Evolutionary conservation across 2,329 filamentous ascomycete genomes (phyloP).

Genomic region (Botrytis byssoidea): DNA sequence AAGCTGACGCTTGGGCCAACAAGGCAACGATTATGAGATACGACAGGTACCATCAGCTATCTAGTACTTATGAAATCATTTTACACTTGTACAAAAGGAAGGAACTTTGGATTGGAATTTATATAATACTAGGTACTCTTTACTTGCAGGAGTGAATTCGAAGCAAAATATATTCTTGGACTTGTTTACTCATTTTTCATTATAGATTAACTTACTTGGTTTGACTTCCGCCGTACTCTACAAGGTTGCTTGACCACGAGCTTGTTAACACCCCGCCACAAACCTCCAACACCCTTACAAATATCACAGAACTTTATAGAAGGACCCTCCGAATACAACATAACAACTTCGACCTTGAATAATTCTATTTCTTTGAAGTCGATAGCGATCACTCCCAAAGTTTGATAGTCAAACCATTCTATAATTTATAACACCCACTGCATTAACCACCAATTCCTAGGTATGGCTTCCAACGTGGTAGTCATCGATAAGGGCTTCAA

Average conservation of each 20-base stretch:
- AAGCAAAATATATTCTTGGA: neutral
- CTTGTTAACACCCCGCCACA: slow-evolving; percentile 34
- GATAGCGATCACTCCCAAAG: neutral
- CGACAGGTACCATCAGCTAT: neutral
- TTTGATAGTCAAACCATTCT: neutral
- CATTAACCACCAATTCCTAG: slow-evolving; percentile 18
- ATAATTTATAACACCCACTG: neutral
- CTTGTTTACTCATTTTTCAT: neutral
- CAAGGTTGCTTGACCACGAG: neutral
- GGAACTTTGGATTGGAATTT: neutral
- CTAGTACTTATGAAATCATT: neutral
- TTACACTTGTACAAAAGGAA: neutral
- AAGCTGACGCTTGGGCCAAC: slow-evolving; percentile 37
- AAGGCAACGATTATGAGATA: slow-evolving; percentile 31
- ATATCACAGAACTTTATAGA: slow-evolving; percentile 33
- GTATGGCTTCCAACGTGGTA: slow-evolving; percentile 84
- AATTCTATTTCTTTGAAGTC: neutral
- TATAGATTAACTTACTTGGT: neutral
- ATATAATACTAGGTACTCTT: neutral
- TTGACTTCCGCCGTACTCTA: neutral
- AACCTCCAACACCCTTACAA: slow-evolving; percentile 28
- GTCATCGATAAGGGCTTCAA: slow-evolving; percentile 80
- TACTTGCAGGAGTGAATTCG: too few species aligned
- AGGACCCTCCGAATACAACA: slow-evolving; percentile 16
- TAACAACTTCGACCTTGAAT: neutral